Evolutionary conservation across 2,329 filamentous ascomycete genomes (phyloP).

Genomic region (Gaeumannomyces tritici): DNA sequence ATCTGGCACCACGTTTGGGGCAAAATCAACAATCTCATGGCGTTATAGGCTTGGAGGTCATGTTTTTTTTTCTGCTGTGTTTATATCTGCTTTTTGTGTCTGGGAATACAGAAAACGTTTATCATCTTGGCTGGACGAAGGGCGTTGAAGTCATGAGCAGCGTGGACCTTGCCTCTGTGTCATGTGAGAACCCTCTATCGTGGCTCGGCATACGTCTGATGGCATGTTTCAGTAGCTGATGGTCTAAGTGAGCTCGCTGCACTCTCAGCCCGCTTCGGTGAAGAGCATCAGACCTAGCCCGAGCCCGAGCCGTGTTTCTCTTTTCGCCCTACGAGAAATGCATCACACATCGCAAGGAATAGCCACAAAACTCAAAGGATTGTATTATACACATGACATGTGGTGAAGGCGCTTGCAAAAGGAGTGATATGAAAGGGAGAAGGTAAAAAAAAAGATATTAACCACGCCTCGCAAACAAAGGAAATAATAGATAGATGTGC

Average conservation of each 20-base stretch:
- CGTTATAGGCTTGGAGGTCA: background rate
- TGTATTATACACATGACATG: background rate
- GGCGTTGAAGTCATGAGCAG: background rate
- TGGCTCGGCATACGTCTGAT: background rate
- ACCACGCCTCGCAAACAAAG: background rate
- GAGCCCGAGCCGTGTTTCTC: background rate
- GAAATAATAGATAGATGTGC: too few relatives aligned
- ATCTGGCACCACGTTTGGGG: background rate
- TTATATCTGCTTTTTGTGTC: background rate
- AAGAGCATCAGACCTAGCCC: background rate
- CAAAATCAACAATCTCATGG: background rate
- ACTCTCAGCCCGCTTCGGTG: background rate
- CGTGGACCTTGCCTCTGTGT: background rate
- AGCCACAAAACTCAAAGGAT: background rate
- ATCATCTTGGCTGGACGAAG: background rate
- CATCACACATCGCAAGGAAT: background rate
- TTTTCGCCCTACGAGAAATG: background rate
- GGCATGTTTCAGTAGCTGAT: background rate
- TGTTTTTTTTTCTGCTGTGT: background rate
- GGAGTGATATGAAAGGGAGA: background rate
- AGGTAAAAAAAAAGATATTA: too few relatives aligned
- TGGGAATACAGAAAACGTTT: background rate
- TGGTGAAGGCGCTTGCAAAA: background rate
- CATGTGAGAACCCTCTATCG: background rate
- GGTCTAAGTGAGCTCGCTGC: background rate